Evolutionary conservation across 1,284 basidiomycete species (phyloP), one percentile per base, ranked within the genome.

Genomic region (Jaminaea rosea): DNA sequence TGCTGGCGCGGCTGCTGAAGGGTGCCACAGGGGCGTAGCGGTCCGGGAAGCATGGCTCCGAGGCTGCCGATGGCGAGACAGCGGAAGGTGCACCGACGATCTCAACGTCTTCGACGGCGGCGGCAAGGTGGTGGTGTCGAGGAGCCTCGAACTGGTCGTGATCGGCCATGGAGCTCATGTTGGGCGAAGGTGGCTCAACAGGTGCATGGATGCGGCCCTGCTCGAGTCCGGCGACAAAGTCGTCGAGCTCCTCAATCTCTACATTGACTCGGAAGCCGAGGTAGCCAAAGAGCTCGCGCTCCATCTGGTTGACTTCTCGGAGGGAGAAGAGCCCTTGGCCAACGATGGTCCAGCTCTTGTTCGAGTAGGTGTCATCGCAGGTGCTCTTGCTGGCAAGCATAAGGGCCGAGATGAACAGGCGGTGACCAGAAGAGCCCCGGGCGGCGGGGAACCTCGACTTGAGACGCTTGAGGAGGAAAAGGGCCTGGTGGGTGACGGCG

Each of bases 341-440:
- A 37, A 73, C 72, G 41, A 74, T 72, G 47, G 68, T 63, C 72
- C 72, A 74, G 53, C 62, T 66, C 59, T 73, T 72, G 65, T 74
- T 74, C 13, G 62, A 66, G 60, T 73, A 74, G 28, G 67, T 65
- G 50, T 74, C 72, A 55, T 74, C 72, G 53, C 72, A 73, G 49
- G 60, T 57, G 58, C 59, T 65, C 59, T 74, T 74, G 62, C 59
- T 63, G 10, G 72, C 69, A 13, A 74, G 66, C 72, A 74, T 73
- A 34, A 72, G 58, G 1, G 72, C 72, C 5, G 72, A 70, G 52
- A 74, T 72, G 52, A 73, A 74, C 37, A 74, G 64, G 21, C 72
- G 67, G 59, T 74, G 72, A 41, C 72, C 72, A 1, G 72, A 73
- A 2, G 69, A 72, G 29, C 72, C 72, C 6, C 67, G 58, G 6